phyloP scores from a whole-genome alignment of 176 grass and related monocot species.

The Pontederia paniculata region DNA sequence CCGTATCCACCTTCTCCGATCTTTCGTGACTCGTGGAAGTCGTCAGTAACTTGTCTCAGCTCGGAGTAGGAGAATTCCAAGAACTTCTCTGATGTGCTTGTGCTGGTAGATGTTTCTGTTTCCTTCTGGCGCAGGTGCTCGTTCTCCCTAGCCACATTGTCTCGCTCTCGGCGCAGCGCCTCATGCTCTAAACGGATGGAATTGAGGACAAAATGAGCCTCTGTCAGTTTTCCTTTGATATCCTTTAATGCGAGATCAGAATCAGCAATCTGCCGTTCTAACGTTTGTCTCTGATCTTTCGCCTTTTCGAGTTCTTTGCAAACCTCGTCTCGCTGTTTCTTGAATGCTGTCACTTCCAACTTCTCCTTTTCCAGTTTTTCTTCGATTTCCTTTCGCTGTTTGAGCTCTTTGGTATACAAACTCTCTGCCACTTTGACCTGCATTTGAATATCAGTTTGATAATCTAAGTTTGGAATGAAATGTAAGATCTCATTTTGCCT shows the following conservation, averaged over 20 bases:
- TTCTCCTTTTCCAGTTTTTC: constrained; percentile 32
- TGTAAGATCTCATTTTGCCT: neutral
- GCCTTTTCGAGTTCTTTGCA: constrained; percentile 34
- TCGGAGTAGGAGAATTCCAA: constrained; percentile 47
- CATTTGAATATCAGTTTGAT: constrained; percentile 13
- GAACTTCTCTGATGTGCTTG: constrained; percentile 17
- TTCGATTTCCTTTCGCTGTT: constrained; percentile 42
- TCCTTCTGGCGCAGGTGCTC: constrained; percentile 23
- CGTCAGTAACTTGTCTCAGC: constrained; percentile 39
- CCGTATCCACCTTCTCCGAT: constrained; percentile 69
- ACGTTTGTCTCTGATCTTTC: constrained; percentile 22
- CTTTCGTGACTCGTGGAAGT: constrained; percentile 38
- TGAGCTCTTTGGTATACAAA: constrained; percentile 29
- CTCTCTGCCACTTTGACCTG: constrained; percentile 44
- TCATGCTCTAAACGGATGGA: constrained; percentile 16
- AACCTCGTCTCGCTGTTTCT: constrained; percentile 31
- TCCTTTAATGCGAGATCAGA: constrained; percentile 8
- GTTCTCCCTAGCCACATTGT: constrained; percentile 24
- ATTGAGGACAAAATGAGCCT: constrained; percentile 16
- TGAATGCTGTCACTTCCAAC: constrained; percentile 24
- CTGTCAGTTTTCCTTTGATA: constrained; percentile 19
- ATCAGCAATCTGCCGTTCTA: constrained; percentile 24
- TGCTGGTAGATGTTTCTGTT: neutral
- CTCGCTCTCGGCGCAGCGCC: constrained; percentile 25
- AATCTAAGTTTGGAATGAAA: constrained; percentile 17